Evolutionary conservation across 495 filamentous ascomycete genomes (phyloP), one percentile per base, ranked within the genome.

Genomic region (Sporormia fimetaria): DNA sequence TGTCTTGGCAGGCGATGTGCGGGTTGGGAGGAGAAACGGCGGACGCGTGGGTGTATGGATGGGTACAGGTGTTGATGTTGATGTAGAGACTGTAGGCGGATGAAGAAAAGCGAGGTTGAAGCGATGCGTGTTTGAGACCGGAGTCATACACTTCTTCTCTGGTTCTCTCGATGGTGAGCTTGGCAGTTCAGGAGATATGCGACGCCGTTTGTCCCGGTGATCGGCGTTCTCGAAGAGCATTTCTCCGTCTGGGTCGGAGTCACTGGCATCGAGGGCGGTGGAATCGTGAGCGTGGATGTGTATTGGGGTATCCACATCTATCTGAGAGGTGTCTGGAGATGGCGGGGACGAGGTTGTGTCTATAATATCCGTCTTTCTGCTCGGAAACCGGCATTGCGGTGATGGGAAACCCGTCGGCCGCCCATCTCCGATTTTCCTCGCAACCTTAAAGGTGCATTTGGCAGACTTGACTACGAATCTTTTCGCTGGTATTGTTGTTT

Each of bases 301-400:
- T 7, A 27, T 27, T 27, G 25, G 25, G 7, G 12, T 27, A 27
- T 27, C 12, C 7, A 27, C 7, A 27, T 27, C 12, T 7, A n/a
- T 27, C 18, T 34, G 31, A 16, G 15, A 42, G 29, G 21, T 26
- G 28, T 15, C 28, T 21, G 21, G 22, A 22, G 29, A 27, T n/a
- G n/a, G n/a, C n/a, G n/a, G n/a, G n/a, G n/a, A n/a, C n/a, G n/a
- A n/a, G 25, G 25, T 27, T 27, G 25, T 7, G 8, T 44, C 51
- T 20, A 49, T 37, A 23, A 54, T 54, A 21, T 42, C 50, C 23
- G 49, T 46, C 23, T 46, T 39, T 26, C 40, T 31, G 22, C 37
- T 20, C 18, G 49, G n/a, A n/a, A n/a, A n/a, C n/a, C n/a, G n/a
- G n/a, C n/a, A n/a, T n/a, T n/a, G n/a, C n/a, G n/a, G n/a, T n/a